Percentiles rank a stretch among this genome's conserved stretches.
Conservation (phyloP, 805 yeast species). For the Saturnispora ahearnii region DNA sequence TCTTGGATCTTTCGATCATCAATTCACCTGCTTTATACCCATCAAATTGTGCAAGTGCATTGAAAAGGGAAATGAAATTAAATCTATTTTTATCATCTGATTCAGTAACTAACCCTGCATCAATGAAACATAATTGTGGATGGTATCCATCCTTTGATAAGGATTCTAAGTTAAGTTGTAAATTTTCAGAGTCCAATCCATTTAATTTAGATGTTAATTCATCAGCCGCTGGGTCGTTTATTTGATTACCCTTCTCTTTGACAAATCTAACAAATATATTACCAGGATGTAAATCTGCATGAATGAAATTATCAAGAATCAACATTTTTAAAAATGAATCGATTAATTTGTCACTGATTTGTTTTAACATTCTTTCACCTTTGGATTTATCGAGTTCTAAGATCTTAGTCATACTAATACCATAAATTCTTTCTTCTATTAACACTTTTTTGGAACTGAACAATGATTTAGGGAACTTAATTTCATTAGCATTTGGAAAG, state of each 20-base stretch:
- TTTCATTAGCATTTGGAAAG: slow-evolving; percentile 47
- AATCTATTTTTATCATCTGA: slow-evolving; percentile 65
- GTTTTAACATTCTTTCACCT: slow-evolving; percentile 44
- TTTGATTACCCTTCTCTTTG: slow-evolving; percentile 29
- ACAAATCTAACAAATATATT: slow-evolving; percentile 57
- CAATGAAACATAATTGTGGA: slow-evolving; percentile 85
- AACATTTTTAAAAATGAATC: slow-evolving; percentile 92
- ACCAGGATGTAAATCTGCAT: slow-evolving; percentile 96
- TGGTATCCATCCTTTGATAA: slow-evolving; percentile 51
- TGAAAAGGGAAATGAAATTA: slow-evolving; percentile 83
- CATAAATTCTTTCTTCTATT: slow-evolving; percentile 79
- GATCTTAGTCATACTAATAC: slow-evolving; percentile 70
- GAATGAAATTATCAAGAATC: slow-evolving; percentile 86
- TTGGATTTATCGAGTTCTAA: slow-evolving; percentile 42
- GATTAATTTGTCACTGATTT: slow-evolving; percentile 69
- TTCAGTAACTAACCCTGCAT: slow-evolving; percentile 91
- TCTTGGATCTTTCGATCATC: slow-evolving; percentile 89
- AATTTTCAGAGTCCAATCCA: slow-evolving; percentile 23
- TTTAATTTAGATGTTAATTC: slow-evolving; percentile 35
- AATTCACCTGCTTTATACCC: slow-evolving; percentile 92
- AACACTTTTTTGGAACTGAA: slow-evolving; percentile 61
- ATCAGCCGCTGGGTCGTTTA: slow-evolving; percentile 39
- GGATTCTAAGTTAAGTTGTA: slow-evolving; percentile 35
- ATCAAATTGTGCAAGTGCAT: slow-evolving; percentile 81
- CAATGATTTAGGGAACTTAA: slow-evolving; percentile 76